These are phyloP conservation scores for Fraxinus sp. DNA, from an alignment of 305 asterid genomes.

Conservation along the genomic window DNA sequence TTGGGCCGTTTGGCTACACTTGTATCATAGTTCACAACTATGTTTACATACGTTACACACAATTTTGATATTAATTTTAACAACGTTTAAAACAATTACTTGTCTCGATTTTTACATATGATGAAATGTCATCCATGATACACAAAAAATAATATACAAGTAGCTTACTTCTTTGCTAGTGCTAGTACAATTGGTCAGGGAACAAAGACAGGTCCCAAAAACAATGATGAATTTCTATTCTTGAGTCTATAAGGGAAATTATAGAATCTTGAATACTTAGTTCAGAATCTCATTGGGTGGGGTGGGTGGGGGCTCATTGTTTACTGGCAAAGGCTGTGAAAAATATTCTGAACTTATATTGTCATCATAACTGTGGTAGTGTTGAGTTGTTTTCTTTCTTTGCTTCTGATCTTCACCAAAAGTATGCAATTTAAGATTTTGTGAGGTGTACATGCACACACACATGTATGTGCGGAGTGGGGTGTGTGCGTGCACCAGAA, in stretches of 20 bases:
- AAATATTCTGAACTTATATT: slow-evolving; percentile 26
- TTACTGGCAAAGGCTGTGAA: slow-evolving; percentile 29
- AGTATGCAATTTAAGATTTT: neutral
- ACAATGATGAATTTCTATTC: slow-evolving; percentile 35
- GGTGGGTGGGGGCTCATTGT: neutral
- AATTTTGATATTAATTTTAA: too few relatives aligned
- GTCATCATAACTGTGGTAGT: slow-evolving; percentile 32
- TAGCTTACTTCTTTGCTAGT: neutral
- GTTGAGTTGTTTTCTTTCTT: slow-evolving; percentile 24
- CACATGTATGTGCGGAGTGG: slow-evolving; percentile 12
- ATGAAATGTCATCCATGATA: too few relatives aligned
- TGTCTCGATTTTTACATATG: too few relatives aligned
- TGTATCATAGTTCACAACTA: too few relatives aligned
- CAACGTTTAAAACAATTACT: too few relatives aligned
- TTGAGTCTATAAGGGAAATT: slow-evolving; percentile 25
- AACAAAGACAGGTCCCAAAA: slow-evolving; percentile 23
- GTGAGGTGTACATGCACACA: slow-evolving; percentile 29
- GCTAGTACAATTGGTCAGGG: slow-evolving; percentile 18
- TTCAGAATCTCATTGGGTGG: neutral
- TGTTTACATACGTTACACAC: too few relatives aligned
- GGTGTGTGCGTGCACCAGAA: slow-evolving; percentile 1
- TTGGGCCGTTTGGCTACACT: too few relatives aligned
- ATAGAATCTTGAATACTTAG: slow-evolving; percentile 32
- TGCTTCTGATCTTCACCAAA: neutral
- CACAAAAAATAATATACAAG: too few relatives aligned